These are phyloP conservation scores for Barbarea vulgaris DNA, from an alignment of 345 rosid genomes.

Conservation along the genomic window DNA sequence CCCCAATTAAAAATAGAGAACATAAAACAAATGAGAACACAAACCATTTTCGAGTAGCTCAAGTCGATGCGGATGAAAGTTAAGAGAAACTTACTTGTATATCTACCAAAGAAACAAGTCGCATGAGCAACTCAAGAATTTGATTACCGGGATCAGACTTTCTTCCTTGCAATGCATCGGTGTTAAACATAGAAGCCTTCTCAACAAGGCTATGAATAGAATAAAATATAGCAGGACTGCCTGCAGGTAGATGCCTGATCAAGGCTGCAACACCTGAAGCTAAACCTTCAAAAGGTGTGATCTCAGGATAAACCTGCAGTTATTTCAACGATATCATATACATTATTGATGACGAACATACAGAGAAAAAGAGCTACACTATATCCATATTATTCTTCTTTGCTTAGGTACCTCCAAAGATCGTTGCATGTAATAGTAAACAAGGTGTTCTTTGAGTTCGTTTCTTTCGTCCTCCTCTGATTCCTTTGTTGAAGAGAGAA, in stretches of 20 bases:
- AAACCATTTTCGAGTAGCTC: background rate
- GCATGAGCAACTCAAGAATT: constrained; percentile 70
- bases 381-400: background rate
- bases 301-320: constrained; percentile 72
- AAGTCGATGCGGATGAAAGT: constrained; percentile 1
- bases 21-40: constrained; percentile 2
- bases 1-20: constrained; percentile 10
- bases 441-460: constrained; percentile 75
- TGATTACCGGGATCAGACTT: constrained; percentile 69
- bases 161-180: constrained; percentile 59
- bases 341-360: background rate
- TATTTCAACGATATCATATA: constrained; percentile 21
- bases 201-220: constrained; percentile 76
- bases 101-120: constrained; percentile 80
- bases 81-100: constrained; percentile 63
- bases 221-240: constrained; percentile 85
- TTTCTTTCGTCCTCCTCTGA: constrained; percentile 56
- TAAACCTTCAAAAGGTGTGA: constrained; percentile 93
- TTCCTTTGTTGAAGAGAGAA: constrained; percentile 68
- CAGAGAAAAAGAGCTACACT: background rate
- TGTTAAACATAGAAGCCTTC: constrained; percentile 55
- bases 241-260: constrained; percentile 87
- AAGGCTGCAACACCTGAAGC: constrained; percentile 90
- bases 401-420: constrained; percentile 68
- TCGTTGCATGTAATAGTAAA: constrained; percentile 78